A percentile compares a stretch with the other conserved stretches of the same genome.
These are phyloP conservation scores for Peltaster fructicola DNA, from an alignment of 2,329 filamentous ascomycete species.

Conservation along the genomic window DNA sequence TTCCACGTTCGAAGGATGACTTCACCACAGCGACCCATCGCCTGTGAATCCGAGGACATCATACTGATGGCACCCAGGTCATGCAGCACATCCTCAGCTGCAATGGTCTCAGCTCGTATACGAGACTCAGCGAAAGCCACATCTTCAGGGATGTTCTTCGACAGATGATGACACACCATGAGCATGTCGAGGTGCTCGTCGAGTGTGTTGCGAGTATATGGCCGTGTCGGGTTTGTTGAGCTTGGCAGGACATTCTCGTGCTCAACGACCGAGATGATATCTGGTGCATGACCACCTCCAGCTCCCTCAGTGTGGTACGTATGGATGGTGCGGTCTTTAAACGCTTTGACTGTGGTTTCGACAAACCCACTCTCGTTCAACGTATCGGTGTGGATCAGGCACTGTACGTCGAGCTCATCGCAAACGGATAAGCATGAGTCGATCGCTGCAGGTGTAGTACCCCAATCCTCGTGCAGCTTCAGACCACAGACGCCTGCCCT, in stretches of 20 bases:
- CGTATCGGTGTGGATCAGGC: conserved; percentile 87
- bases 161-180: conserved; percentile 93
- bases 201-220: conserved; percentile 78
- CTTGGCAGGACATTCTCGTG: conserved; percentile 75
- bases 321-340: conserved; percentile 78
- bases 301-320: conserved; percentile 96
- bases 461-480: conserved; percentile 96
- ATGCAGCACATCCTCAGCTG: conserved; percentile 88
- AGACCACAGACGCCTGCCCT: conserved; percentile 73
- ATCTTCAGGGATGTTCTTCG: conserved; percentile 84
- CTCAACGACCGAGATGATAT: conserved; percentile 89
- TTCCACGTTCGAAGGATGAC: conserved; percentile 90
- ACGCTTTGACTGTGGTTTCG: conserved; percentile 70
- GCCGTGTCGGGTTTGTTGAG: conserved; percentile 81
- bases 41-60: conserved; percentile 92
- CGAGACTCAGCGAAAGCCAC: conserved; percentile 88
- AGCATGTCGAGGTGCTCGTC: conserved; percentile 97
- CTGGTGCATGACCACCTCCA: conserved; percentile 83
- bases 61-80: conserved; percentile 91
- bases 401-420: conserved; percentile 83
- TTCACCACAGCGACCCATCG: conserved; percentile 92
- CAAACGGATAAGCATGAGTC: conserved; percentile 67
- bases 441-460: conserved; percentile 75
- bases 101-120: conserved; percentile 90
- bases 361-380: conserved; percentile 97